Percentiles rank a stretch among this genome's conserved stretches.
phyloP scores from a whole-genome alignment of 805 yeast species.

The Ogataea angusta region DNA sequence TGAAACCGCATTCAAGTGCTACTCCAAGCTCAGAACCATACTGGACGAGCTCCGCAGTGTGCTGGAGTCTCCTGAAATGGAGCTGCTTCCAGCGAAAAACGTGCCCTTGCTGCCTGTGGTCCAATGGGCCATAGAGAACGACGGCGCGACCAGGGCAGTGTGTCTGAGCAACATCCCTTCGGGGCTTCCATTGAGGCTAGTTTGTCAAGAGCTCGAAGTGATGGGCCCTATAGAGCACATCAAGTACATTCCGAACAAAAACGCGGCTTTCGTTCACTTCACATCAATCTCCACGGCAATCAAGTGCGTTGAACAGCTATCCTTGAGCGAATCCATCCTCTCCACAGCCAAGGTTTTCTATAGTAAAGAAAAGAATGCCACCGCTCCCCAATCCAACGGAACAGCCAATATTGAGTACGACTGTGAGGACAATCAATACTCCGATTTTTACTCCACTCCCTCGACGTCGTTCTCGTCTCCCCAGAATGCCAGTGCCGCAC shows the following conservation, averaged over 20 bases:
- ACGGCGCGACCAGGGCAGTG: slow-evolving; percentile 32
- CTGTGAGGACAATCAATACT: slow-evolving; percentile 7
- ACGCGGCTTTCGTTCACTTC: slow-evolving; percentile 36
- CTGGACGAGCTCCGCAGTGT: slow-evolving; percentile 24
- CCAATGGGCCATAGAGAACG: slow-evolving; percentile 27
- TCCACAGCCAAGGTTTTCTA: slow-evolving; percentile 28
- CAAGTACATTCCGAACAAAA: slow-evolving; percentile 22
- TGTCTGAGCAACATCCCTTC: slow-evolving; percentile 27
- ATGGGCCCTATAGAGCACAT: slow-evolving; percentile 43
- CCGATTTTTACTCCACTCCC: slow-evolving; percentile 25
- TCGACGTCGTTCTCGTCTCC: slow-evolving; percentile 28
- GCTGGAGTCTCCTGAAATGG: slow-evolving; percentile 38
- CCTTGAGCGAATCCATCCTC: slow-evolving; percentile 24
- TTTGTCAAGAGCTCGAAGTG: slow-evolving; percentile 33
- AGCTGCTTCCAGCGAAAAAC: slow-evolving; percentile 32
- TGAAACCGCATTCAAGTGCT: slow-evolving; percentile 23
- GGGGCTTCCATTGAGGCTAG: slow-evolving; percentile 18
- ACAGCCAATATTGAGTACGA: slow-evolving; percentile 11
- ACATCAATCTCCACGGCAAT: slow-evolving; percentile 46
- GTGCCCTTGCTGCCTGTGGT: slow-evolving; percentile 29
- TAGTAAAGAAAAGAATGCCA: slow-evolving; percentile 27
- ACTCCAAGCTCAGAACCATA: slow-evolving; percentile 10
- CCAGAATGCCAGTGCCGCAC: slow-evolving; percentile 12
- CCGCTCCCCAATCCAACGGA: slow-evolving; percentile 2
- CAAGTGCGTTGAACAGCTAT: slow-evolving; percentile 39